phyloP scores from a whole-genome alignment of 352 stramenopile genomes.

The Phytophthora capsici region DNA sequence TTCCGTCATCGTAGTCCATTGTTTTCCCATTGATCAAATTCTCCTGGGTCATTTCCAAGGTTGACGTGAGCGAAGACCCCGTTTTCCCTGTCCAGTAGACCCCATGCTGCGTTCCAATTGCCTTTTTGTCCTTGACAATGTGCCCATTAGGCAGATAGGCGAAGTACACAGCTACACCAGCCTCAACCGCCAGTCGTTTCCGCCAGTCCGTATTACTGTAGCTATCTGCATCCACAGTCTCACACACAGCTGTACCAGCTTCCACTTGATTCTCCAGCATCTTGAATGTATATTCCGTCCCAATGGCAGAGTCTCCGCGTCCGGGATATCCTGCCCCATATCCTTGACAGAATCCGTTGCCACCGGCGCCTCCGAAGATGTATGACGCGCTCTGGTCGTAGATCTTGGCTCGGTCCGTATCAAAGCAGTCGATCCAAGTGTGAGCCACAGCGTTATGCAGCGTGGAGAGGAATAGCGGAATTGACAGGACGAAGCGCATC shows the following conservation, averaged over 20 bases:
- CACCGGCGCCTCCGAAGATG: conserved; percentile 65
- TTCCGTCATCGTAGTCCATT: conserved; percentile 63
- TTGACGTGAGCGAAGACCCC: conserved; percentile 47
- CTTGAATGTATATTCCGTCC: conserved; percentile 66
- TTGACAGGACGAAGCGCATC: neutral
- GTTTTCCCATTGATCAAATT: conserved; percentile 56
- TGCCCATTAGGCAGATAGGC: conserved; percentile 68
- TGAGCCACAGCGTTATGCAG: conserved; percentile 40
- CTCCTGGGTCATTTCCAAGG: conserved; percentile 51
- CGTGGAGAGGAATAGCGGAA: conserved; percentile 3
- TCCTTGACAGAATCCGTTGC: conserved; percentile 68
- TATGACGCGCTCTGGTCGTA: conserved; percentile 70
- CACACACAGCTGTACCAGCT: conserved; percentile 50
- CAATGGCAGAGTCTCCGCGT: conserved; percentile 54
- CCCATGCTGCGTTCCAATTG: conserved; percentile 55
- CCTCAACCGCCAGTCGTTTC: conserved; percentile 47
- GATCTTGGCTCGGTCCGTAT: conserved; percentile 59
- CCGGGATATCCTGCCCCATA: conserved; percentile 68
- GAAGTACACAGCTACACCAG: conserved; percentile 53
- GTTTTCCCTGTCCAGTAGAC: conserved; percentile 68
- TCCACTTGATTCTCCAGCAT: conserved; percentile 73
- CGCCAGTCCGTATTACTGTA: conserved; percentile 55
- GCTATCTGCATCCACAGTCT: conserved; percentile 50
- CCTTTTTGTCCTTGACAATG: conserved; percentile 76
- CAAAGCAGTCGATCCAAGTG: conserved; percentile 67